phyloP scores from a whole-genome alignment of 768 basidiomycete species.

The Leucocoprinus birnbaumii region DNA sequence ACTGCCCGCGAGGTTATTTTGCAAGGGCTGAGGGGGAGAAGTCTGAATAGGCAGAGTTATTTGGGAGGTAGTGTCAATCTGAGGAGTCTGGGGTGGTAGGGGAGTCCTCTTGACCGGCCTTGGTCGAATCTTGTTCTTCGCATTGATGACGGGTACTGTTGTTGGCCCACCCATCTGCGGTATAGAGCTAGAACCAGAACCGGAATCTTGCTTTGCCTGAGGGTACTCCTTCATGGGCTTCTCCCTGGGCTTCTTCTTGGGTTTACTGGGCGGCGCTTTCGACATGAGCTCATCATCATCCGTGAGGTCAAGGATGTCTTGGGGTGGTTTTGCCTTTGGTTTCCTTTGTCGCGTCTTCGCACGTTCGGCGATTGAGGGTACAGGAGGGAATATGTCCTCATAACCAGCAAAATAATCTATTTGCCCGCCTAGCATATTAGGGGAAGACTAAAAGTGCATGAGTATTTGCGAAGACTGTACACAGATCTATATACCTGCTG shows the following conservation, averaged over 20 bases:
- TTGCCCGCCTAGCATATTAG: background rate
- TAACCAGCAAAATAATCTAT: slow-evolving; percentile 14
- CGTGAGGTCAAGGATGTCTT: slow-evolving; percentile 17
- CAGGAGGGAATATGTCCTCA: slow-evolving; percentile 9
- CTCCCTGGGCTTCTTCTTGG: slow-evolving; percentile 15
- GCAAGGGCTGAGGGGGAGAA: slow-evolving; percentile 17
- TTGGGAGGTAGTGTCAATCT: slow-evolving; percentile 5
- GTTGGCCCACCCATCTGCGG: background rate
- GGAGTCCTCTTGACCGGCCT: slow-evolving; percentile 16
- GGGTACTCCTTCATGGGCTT: slow-evolving; percentile 11
- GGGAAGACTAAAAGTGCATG: background rate
- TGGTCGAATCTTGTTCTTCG: slow-evolving; percentile 11
- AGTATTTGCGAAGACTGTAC: background rate
- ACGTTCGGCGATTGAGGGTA: slow-evolving; percentile 48
- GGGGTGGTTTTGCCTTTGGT: background rate
- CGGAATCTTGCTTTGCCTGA: background rate
- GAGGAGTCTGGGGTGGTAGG: slow-evolving; percentile 1
- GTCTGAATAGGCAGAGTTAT: slow-evolving; percentile 12
- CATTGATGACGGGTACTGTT: background rate
- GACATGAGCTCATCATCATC: slow-evolving; percentile 13
- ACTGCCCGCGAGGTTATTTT: slow-evolving; percentile 16
- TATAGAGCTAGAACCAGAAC: background rate
- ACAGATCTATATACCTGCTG: background rate
- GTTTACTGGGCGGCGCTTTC: slow-evolving; percentile 9
- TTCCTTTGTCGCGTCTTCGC: slow-evolving; percentile 51